Evolutionary conservation across 768 basidiomycete genomes (phyloP), one percentile per base, ranked within the genome.

Genomic region (Multifurca ochricompacta): DNA sequence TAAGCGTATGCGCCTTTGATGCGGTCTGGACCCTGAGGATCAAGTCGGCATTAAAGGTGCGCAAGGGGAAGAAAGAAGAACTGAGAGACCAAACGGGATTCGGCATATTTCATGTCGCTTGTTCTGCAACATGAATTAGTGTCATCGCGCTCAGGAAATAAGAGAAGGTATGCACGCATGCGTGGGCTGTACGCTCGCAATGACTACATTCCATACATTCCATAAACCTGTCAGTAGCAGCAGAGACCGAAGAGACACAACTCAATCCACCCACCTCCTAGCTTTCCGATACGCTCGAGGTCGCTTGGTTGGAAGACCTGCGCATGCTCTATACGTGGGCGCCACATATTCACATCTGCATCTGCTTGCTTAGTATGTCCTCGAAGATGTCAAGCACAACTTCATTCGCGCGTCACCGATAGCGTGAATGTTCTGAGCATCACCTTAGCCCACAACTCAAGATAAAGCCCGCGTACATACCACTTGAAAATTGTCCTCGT

Each of bases 51-150:
- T 44, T 45, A 43, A 37, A 27, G 35, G 46, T 19, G 27, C 36
- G 23, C 23, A 35, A 27, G 19, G 11, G 41, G 35, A 19, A 6
- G 21, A 27, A 19, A 43, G 23, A 42, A 44, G 30, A 30, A 6
- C 2, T 19, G 1, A 64, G 72, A 32, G 61, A 86, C 89, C 60
- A 97, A 65, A 55, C 93, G 81, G 7, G 67, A 73, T 67, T 96
- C 91, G 1, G 92, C 93, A 63, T 94, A 97, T 71, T 80, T 79
- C 93, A 96, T 96, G 58, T 93, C 91, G 46, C 85, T 91, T 34
- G 83, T 89, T 54, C 85, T 88, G 61, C 14, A 14, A 56, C 25
- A 37, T 8, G 10, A 6, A 47, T 25, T 16, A 10, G 28, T 16
- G 19, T 16, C 32, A 48, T 10, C 16, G 14, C 30, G n/a, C 18